Base-by-base conservation (phyloP, 2,329 filamentous ascomycete genomes). In the Decorospora gaudefroyi region DNA sequence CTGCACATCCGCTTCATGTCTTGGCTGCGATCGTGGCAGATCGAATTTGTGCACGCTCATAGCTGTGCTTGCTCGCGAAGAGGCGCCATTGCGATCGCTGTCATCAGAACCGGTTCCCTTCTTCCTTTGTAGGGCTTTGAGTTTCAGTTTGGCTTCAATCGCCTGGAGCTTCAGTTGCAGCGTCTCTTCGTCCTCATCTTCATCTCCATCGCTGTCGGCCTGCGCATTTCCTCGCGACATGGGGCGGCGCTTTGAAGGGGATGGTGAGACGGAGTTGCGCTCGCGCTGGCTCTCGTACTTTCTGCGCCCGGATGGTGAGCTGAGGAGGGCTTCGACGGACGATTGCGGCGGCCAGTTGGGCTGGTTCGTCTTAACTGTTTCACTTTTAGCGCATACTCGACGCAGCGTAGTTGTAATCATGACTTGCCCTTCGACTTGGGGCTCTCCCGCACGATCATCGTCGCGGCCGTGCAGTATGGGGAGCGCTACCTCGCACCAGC, bases 141-240 rank as follows among this genome's bases (percentile, higher is more conserved):
- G 72, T 70, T 86, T 93, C 38, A 97, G 73, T 48, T 87, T 85
- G 5, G 91, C 90, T 69, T 97, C 86, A 46, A 99, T 95, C 42
- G 88, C 90, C 53, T 91, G 85, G 4, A 97, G 75, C 67, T 95
- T 85, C 51, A 99, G 74, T 64, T 95, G 83, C 22, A 97, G 73
- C 1, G 84, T 95, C 74, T 97, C 91, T 69, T 96, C 92, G 6
- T 78, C 87, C 4, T 88, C 91, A 65, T 96, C 91, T 0, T 85
- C 83, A 7, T 83, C 55, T 12, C 32, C 43, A 12, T 46, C 38
- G 25, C 27, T 46, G 6, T 59, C 54, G 21, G 47, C 40, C 13
- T 44, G 35, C 3, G 30, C 23, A n/a, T 43, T 37, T 17, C 33
- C 53, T 25, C 54, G 53, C 34, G 59, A 61, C 44, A 62, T 42